Percentiles rank a stretch among this genome's conserved stretches.
Evolutionary conservation across 73 alveolate genomes (phyloP).

Genomic region (Breviolum minutum): DNA sequence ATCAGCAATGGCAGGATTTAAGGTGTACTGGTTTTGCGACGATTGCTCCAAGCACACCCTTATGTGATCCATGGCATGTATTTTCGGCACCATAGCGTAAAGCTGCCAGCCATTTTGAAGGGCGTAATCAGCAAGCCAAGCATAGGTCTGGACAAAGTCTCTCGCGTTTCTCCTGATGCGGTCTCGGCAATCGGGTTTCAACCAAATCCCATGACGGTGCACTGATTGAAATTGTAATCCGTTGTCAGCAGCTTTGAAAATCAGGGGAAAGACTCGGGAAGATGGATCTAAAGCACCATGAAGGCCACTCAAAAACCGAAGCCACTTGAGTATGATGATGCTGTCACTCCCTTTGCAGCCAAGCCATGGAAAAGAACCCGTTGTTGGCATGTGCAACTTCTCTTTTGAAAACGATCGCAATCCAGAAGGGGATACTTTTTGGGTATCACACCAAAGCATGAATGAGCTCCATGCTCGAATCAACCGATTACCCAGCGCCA

Average conservation of each 20-base stretch:
- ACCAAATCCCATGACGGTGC: conserved; percentile 12
- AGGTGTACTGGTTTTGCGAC: background rate
- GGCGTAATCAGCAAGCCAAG: background rate
- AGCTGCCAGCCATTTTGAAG: background rate
- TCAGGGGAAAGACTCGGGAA: background rate
- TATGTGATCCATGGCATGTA: background rate
- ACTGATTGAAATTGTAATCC: background rate
- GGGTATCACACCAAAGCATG: background rate
- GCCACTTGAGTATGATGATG: background rate
- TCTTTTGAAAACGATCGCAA: background rate
- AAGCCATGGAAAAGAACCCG: background rate
- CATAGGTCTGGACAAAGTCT: background rate
- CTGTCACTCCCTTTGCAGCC: background rate
- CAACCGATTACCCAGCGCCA: background rate
- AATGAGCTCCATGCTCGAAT: background rate
- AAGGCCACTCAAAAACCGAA: conserved; percentile 10
- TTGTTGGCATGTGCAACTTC: background rate
- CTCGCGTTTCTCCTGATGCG: background rate
- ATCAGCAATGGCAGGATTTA: background rate
- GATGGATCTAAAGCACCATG: background rate
- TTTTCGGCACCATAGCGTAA: conserved; percentile 7
- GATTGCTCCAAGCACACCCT: background rate
- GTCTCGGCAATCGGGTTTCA: background rate
- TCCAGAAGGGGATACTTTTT: background rate
- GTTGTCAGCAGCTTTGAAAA: background rate